Base-by-base conservation (phyloP, 768 basidiomycete genomes). In the Collybia nuda region DNA sequence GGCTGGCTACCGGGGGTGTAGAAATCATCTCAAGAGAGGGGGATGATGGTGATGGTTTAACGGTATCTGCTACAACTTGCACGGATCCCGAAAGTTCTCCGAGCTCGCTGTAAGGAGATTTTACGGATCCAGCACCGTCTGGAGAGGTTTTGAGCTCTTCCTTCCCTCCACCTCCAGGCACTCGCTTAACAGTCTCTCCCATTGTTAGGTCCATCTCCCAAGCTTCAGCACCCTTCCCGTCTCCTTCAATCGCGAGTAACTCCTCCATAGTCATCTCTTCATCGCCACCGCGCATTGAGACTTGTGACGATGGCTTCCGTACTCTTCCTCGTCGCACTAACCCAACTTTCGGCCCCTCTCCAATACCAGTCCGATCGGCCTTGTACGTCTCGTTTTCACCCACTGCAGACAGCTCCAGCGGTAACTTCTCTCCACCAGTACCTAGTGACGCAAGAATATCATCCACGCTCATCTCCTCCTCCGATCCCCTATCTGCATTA, bases 211-310 rank as follows among this genome's bases (percentile, higher is more conserved):
- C 48, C 17, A 59, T n/a, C 37, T 47, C 48, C 57, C 50, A 54
- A 5, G 57, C 57, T 6, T 52, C 50, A 1, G 50, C 48, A 12
- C 55, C 56, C 26, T 11, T 39, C 24, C 39, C 42, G 7, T 41
- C 48, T 15, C 32, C 29, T 26, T 58, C 47, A 1, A 57, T 39
- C 7, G 47, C 47, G 28, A 60, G 47, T 8, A 60, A 51, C 40
- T 55, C 58, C 28, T 55, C 53, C n/a, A 60, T 45, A n/a, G 41
- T 60, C 39, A 58, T 9, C 47, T 60, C 56, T 7, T 54, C 53
- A 23, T 56, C 41, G 2, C 51, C 40, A 19, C 40, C 15, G 9
- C 17, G 23, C 28, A 17, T 47, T n/a, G 11, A 32, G 22, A 29
- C n/a, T 21, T 22, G 32, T 32, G 32, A 32, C 5, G 32, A 32